A percentile compares a stretch with the other conserved stretches of the same genome.
Evolutionary conservation across 306 rosid species (phyloP).

Genomic region (Cucurbita moschata): DNA sequence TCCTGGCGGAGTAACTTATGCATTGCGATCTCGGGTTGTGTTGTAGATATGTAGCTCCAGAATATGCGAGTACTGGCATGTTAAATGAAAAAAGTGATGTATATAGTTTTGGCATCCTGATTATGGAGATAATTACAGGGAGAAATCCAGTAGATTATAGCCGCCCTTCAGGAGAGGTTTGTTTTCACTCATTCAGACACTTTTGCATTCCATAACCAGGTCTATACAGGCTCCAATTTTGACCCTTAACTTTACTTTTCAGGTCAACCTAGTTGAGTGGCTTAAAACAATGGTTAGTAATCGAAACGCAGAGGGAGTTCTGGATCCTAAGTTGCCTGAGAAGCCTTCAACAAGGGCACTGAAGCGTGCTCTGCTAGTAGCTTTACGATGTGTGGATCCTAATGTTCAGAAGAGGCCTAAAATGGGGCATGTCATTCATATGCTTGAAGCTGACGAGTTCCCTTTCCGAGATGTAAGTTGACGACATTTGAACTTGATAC

Average conservation of each 20-base stretch:
- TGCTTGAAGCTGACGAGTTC: conserved; percentile 58
- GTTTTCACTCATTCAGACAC: not conserved
- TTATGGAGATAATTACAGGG: conserved; percentile 50
- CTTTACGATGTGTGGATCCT: conserved; percentile 48
- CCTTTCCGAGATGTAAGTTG: conserved; percentile 48
- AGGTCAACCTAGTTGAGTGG: conserved; percentile 58
- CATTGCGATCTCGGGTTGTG: not conserved
- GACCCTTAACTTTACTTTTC: not conserved
- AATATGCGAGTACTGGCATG: conserved; percentile 60
- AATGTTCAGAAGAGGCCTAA: conserved; percentile 46
- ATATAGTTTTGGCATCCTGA: conserved; percentile 46
- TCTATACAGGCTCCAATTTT: not conserved
- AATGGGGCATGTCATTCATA: conserved; percentile 51
- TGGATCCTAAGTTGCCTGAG: conserved; percentile 41
- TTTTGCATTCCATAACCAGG: not conserved
- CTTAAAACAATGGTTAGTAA: conserved; percentile 48
- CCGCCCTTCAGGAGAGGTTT: conserved; percentile 49
- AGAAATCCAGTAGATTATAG: conserved; percentile 52
- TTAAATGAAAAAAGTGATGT: conserved; percentile 53
- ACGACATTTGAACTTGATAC: not conserved
- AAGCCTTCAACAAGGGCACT: conserved; percentile 48
- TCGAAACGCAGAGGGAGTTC: conserved; percentile 37
- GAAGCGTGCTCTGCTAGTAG: conserved; percentile 51
- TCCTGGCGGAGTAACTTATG: not conserved
- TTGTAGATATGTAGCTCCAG: conserved; percentile 54